Conservation (phyloP, 768 basidiomycete genomes). For the Hemileccinum rubropunctum region DNA sequence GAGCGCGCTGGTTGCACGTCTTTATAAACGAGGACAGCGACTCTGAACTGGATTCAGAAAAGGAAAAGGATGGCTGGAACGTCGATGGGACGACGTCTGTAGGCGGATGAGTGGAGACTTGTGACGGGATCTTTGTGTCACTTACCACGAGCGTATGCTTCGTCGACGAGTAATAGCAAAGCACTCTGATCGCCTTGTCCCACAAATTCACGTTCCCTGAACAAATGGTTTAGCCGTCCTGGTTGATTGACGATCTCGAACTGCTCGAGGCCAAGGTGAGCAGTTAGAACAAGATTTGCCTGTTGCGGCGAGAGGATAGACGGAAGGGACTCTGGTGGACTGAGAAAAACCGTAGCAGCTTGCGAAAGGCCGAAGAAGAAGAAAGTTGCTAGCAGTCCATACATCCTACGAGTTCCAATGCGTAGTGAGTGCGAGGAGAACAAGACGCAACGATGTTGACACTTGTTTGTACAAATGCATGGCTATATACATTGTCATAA, state of each 20-base stretch:
- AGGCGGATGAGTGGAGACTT: constrained; percentile 2
- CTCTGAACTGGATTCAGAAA: constrained; percentile 30
- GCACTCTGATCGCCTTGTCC: constrained; percentile 51
- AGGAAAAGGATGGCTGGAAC: constrained; percentile 47
- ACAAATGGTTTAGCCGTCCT: constrained; percentile 16
- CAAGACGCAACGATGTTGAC: constrained; percentile 21
- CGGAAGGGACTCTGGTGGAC: constrained; percentile 41
- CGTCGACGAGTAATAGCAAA: constrained; percentile 55
- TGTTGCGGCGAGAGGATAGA: constrained; percentile 48
- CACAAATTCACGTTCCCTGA: constrained; percentile 48
- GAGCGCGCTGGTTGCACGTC: constrained; percentile 59
- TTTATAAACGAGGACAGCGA: constrained; percentile 51
- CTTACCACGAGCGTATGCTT: constrained; percentile 54
- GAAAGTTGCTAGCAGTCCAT: constrained; percentile 10
- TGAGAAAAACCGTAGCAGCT: constrained; percentile 61
- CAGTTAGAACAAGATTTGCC: constrained; percentile 59
- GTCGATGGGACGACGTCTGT: constrained; percentile 58
- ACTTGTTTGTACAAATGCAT: constrained; percentile 17
- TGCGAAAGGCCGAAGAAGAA: constrained; percentile 37
- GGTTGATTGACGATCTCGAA: constrained; percentile 50
- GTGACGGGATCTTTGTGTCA: background rate
- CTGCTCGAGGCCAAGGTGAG: constrained; percentile 68
- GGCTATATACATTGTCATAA: background rate
- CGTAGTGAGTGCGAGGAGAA: too few relatives aligned
- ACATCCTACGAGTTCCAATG: too few relatives aligned